Percentiles rank a stretch among this genome's conserved stretches.
Conservation (phyloP, 23 red algal species). For the Gracilariopsis chorda region DNA sequence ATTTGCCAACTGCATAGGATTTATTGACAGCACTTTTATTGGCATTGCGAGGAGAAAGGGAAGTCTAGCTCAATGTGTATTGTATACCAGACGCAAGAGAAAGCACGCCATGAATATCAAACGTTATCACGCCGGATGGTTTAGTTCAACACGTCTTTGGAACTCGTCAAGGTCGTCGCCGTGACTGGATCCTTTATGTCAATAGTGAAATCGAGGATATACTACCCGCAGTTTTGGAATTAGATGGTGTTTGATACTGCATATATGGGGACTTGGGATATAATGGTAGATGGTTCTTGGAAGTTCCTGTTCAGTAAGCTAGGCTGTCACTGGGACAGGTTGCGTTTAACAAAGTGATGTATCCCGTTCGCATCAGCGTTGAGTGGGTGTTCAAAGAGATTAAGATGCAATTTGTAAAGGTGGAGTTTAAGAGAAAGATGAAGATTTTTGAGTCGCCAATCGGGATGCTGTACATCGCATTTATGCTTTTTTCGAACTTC, state of each 20-base stretch:
- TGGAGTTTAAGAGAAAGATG: constrained; percentile 26
- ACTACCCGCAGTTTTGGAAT: neutral
- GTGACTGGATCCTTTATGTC: neutral
- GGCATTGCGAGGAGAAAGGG: neutral
- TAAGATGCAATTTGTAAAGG: neutral
- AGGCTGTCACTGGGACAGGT: neutral
- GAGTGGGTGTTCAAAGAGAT: constrained; percentile 31
- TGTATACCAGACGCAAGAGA: neutral
- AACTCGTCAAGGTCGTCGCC: neutral
- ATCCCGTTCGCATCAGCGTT: neutral
- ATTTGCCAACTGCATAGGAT: neutral
- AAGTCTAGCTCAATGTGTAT: neutral
- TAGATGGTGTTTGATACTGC: neutral
- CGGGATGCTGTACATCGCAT: neutral
- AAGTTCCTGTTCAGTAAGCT: neutral
- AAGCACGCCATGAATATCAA: neutral
- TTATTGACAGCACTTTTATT: constrained; percentile 11
- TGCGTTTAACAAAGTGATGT: neutral
- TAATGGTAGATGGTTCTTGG: neutral
- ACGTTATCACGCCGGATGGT: constrained; percentile 4
- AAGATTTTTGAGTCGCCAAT: constrained; percentile 10
- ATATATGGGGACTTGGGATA: constrained; percentile 8
- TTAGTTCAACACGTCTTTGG: neutral
- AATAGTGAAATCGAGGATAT: neutral
- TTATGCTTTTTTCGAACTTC: constrained; percentile 18